These are phyloP conservation scores for Fonsecaea monophora DNA, from an alignment of 2,329 filamentous ascomycete genomes.

Conservation along the genomic window DNA sequence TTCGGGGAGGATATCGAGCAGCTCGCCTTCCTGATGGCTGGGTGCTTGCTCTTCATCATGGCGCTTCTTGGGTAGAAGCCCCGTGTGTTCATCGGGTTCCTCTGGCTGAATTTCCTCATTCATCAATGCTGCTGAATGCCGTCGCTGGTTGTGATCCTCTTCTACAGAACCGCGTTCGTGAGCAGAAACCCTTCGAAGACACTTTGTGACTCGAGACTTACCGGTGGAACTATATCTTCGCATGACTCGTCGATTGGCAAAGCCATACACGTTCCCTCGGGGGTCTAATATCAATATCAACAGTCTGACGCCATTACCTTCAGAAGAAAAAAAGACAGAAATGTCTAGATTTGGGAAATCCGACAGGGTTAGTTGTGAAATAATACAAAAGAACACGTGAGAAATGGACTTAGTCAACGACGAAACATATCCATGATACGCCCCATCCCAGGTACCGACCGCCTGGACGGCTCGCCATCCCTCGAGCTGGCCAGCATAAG, in stretches of 20 bases:
- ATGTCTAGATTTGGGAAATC: neutral
- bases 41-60: conserved; percentile 28
- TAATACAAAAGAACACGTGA: neutral
- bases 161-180: conserved; percentile 9
- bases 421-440: neutral
- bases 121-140: conserved; percentile 21
- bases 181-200: neutral
- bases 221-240: conserved; percentile 30
- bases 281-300: neutral
- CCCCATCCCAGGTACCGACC: neutral
- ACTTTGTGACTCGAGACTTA: conserved; percentile 12
- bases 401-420: neutral
- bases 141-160: conserved; percentile 26
- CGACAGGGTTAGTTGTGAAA: neutral
- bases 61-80: conserved; percentile 49
- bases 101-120: conserved; percentile 30
- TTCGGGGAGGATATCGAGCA: conserved; percentile 38
- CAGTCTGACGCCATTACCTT: neutral
- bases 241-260: conserved; percentile 9
- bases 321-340: neutral
- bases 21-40: conserved; percentile 34
- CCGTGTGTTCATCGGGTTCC: conserved; percentile 50
- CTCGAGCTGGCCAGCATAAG: neutral
- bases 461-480: neutral
- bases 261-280: neutral